A percentile compares a stretch with the other conserved stretches of the same genome.
These are phyloP conservation scores for Camelina hispida DNA, from an alignment of 345 rosid species.

Conservation along the genomic window DNA sequence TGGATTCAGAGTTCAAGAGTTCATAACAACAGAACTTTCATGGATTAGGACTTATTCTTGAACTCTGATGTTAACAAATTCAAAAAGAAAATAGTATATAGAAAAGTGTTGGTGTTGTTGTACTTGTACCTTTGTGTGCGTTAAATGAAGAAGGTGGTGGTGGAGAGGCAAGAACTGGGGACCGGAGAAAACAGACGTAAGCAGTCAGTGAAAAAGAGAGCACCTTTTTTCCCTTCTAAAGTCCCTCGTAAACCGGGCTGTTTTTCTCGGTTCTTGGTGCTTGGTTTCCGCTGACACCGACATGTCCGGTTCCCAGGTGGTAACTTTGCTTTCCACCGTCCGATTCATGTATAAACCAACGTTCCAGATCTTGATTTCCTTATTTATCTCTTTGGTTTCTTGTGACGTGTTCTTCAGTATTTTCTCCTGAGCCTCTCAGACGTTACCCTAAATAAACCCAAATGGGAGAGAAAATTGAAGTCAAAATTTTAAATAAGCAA, in stretches of 20 bases:
- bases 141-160: constrained; percentile 26
- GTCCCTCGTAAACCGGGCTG: constrained; percentile 56
- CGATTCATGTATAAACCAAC: constrained; percentile 36
- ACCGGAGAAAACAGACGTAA: constrained; percentile 42
- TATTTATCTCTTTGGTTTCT: constrained; percentile 49
- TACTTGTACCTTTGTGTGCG: constrained; percentile 31
- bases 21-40: constrained; percentile 33
- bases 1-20: constrained; percentile 6
- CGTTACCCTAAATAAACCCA: constrained; percentile 36
- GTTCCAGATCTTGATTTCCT: constrained; percentile 48
- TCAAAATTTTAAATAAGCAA: not conserved
- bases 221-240: not conserved
- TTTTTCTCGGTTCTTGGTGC: constrained; percentile 56
- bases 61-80: constrained; percentile 6
- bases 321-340: constrained; percentile 33
- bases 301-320: constrained; percentile 56
- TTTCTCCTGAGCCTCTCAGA: constrained; percentile 44
- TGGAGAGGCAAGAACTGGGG: constrained; percentile 36
- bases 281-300: constrained; percentile 64
- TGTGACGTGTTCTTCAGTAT: constrained; percentile 53
- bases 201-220: constrained; percentile 46
- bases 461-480: not conserved
- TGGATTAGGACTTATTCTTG: constrained; percentile 31
- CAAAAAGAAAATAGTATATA: not conserved
- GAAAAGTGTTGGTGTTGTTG: constrained; percentile 20